Conservation (phyloP, 768 basidiomycete genomes). For the Suillus subalutaceus region DNA sequence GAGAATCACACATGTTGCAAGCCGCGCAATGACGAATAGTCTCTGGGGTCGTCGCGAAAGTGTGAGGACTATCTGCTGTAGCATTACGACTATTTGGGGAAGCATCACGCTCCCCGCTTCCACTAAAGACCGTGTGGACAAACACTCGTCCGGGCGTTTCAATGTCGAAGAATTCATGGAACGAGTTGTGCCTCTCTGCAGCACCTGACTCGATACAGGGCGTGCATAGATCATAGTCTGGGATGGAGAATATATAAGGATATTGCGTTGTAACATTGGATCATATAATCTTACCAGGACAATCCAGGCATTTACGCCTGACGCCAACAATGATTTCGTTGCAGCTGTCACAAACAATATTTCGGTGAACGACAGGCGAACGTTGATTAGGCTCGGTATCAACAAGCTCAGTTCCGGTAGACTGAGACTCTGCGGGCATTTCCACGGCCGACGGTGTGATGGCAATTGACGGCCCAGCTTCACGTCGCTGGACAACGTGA, state of each 20-base stretch:
- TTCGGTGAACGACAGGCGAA: constrained; percentile 46
- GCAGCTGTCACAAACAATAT: constrained; percentile 72
- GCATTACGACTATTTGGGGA: constrained; percentile 8
- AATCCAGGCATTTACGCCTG: constrained; percentile 82
- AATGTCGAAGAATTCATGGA: constrained; percentile 75
- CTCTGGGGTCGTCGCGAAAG: not conserved
- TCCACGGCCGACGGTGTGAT: not conserved
- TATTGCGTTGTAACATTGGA: not conserved
- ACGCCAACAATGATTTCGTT: constrained; percentile 57
- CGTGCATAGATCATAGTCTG: constrained; percentile 77
- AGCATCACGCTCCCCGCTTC: constrained; percentile 37
- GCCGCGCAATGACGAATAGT: constrained; percentile 60
- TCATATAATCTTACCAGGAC: constrained; percentile 53
- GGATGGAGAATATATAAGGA: constrained; percentile 6
- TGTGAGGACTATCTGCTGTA: not conserved
- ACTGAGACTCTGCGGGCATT: not conserved
- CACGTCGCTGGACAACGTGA: constrained; percentile 28
- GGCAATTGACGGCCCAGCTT: constrained; percentile 1
- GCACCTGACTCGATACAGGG: constrained; percentile 52
- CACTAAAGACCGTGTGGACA: constrained; percentile 61
- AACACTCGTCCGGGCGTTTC: constrained; percentile 63
- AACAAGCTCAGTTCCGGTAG: not conserved
- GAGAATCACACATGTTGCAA: constrained; percentile 79
- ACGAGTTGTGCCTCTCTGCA: constrained; percentile 57
- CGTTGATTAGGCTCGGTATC: not conserved